These are phyloP conservation scores for Musa itinerans DNA, from an alignment of 176 grass and related monocot genomes.

Conservation along the genomic window DNA sequence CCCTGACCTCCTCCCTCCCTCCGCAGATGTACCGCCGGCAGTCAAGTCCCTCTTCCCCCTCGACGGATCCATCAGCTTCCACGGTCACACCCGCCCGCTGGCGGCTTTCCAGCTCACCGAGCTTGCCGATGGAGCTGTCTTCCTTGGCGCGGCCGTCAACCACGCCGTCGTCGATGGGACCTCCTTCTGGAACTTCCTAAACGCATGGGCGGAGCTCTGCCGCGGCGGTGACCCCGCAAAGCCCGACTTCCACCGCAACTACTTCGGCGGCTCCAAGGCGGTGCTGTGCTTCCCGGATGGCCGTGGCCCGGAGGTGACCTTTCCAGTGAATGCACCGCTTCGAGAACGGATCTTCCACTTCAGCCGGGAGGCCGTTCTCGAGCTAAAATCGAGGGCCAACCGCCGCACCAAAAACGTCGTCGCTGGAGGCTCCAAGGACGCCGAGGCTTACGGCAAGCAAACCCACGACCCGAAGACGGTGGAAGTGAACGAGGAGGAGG, in stretches of 20 bases:
- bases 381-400: conserved; percentile 64
- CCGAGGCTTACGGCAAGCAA: conserved; percentile 64
- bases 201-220: conserved; percentile 71
- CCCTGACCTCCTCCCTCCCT: conserved; percentile 35
- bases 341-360: conserved; percentile 84
- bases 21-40: conserved; percentile 50
- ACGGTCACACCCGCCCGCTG: conserved; percentile 60
- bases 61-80: conserved; percentile 68
- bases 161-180: conserved; percentile 87
- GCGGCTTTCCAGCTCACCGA: conserved; percentile 81
- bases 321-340: conserved; percentile 58
- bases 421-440: neutral
- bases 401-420: neutral
- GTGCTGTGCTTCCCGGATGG: conserved; percentile 60
- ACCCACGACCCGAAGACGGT: conserved; percentile 41
- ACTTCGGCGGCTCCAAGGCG: conserved; percentile 64
- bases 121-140: conserved; percentile 63
- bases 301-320: conserved; percentile 56
- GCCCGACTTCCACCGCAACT: conserved; percentile 58
- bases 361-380: conserved; percentile 40
- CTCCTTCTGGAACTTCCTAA: conserved; percentile 92
- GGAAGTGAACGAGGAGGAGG: conserved; percentile 5
- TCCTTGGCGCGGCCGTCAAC: conserved; percentile 65
- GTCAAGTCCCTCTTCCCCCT: conserved; percentile 71
- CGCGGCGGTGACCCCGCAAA: conserved; percentile 41